These are phyloP conservation scores for Candida maris DNA, from an alignment of 805 yeast species.

Conservation along the genomic window DNA sequence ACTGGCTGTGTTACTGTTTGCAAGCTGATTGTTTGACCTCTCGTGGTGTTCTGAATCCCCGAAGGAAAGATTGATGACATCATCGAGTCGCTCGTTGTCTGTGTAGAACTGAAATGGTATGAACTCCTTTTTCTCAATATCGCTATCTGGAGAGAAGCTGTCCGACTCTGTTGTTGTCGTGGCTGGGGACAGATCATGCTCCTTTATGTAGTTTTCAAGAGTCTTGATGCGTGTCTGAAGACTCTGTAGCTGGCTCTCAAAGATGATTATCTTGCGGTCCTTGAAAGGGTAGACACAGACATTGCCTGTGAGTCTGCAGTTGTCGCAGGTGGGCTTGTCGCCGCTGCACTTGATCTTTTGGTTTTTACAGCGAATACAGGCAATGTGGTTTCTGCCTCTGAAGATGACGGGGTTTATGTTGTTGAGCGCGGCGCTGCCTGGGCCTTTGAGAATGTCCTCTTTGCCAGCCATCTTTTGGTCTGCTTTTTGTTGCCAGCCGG, in stretches of 20 bases:
- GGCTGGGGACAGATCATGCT: slow-evolving; percentile 1
- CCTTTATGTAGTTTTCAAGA: slow-evolving; percentile 19
- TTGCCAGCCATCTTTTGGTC: slow-evolving; percentile 16
- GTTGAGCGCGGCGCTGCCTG: slow-evolving; percentile 7
- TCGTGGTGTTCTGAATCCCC: slow-evolving; percentile 24
- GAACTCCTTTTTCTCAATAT: slow-evolving; percentile 13
- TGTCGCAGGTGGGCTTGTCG: slow-evolving; percentile 28
- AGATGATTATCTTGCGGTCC: slow-evolving; percentile 28
- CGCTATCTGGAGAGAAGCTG: slow-evolving; percentile 5
- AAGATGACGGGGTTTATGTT: slow-evolving; percentile 24
- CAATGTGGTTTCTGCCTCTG: slow-evolving; percentile 33
- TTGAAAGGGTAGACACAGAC: slow-evolving; percentile 27
- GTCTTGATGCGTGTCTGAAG: slow-evolving; percentile 22
- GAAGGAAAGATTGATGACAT: slow-evolving; percentile 25
- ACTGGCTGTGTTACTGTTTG: slow-evolving; percentile 1
- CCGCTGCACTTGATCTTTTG: slow-evolving; percentile 53
- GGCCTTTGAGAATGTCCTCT: slow-evolving; percentile 14
- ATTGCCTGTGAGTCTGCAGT: slow-evolving; percentile 21
- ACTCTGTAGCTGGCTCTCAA: slow-evolving; percentile 26
- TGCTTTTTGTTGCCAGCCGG: no score
- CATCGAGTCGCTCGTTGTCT: slow-evolving; percentile 21
- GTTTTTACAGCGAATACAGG: slow-evolving; percentile 47
- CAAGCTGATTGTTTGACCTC: slow-evolving; percentile 2
- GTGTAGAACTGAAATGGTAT: slow-evolving; percentile 21
- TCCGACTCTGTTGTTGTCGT: slow-evolving; percentile 4